Base-by-base conservation (phyloP, 2,329 filamentous ascomycete genomes). In the Diaporthe aspalathi region DNA sequence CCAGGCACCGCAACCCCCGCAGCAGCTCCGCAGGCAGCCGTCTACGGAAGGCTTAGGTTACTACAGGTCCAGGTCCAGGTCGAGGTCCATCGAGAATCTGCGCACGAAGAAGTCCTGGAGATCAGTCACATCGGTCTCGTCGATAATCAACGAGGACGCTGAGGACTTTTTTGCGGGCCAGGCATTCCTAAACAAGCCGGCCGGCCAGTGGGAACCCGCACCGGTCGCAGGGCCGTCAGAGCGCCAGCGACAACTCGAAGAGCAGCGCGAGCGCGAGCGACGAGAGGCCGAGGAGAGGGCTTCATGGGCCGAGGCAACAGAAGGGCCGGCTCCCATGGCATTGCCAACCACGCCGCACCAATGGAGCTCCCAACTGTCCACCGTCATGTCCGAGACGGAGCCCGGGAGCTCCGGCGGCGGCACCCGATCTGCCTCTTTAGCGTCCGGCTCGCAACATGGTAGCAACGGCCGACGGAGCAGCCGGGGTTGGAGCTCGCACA, bases 311-410 rank as follows among this genome's bases (percentile, higher is more conserved):
- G 70, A 72, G 52, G 67, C 27, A 27, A 50, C 32, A 57, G 67
- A 78, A 78, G 76, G 77, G 77, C 75, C 68, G 75, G 50, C 67
- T 54, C 72, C 43, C 65, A 88, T 88, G 84, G 79, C 69, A 54
- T 50, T 86, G 80, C 81, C 86, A 74, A 78, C 84, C 57, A 79
- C 84, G 71, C 83, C 85, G 69, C 88, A 90, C 76, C 87, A 88
- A 84, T 91, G 89, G 88, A 90, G 88, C 79, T 87, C 87, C 54
- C 88, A 90, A 79, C 83, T 91, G 52, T 91, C 90, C 49, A 90
- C 89, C 54, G 89, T 91, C 73, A 82, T 87, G 79, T 91, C 89
- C 43, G 89, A 90, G 77, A 88, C 87, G 76, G 89, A 91, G 73
- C 83, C 80, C 53, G 83, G 80, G 45, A 89, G 86, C 76, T 81